phyloP scores from a whole-genome alignment of 73 alveolate genomes.

The Paramecium octaurelia region DNA sequence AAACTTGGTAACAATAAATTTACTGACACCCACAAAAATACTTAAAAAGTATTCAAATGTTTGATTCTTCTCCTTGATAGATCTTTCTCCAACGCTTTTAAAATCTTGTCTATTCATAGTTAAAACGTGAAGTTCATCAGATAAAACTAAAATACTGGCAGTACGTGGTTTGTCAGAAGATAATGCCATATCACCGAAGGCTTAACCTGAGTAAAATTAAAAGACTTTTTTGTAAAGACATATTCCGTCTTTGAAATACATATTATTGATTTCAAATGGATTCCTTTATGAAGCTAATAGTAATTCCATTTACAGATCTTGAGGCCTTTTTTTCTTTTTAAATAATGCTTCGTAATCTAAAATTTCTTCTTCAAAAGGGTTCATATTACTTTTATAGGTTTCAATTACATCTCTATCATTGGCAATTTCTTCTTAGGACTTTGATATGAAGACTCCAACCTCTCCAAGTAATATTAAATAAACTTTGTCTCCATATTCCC shows the following conservation, averaged over 20 bases:
- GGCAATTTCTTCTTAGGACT: not conserved
- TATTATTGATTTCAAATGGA: not conserved
- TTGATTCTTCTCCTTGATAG: not conserved
- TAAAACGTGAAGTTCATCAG: not conserved
- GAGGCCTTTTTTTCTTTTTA: not conserved
- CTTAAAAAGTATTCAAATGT: conserved; percentile 7
- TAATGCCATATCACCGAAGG: conserved; percentile 39
- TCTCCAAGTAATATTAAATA: conserved; percentile 11
- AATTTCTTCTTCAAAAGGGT: not conserved
- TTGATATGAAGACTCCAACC: conserved; percentile 9
- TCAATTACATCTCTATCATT: not conserved
- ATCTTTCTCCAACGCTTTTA: conserved; percentile 21
- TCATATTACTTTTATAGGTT: not conserved
- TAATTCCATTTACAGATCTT: not conserved
- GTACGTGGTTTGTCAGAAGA: conserved; percentile 35
- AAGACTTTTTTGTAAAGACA: not conserved
- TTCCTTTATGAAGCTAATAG: not conserved
- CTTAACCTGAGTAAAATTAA: conserved; percentile 36
- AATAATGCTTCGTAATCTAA: not conserved
- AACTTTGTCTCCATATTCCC: conserved; percentile 42
- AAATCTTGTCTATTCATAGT: conserved; percentile 22
- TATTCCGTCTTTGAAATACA: conserved; percentile 16
- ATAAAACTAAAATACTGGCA: not conserved
- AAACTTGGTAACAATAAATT: conserved; percentile 9
- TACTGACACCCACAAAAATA: conserved; percentile 11